Evolutionary conservation across 1,284 basidiomycete genomes (phyloP).

Genomic region (Porodaedalea pini): DNA sequence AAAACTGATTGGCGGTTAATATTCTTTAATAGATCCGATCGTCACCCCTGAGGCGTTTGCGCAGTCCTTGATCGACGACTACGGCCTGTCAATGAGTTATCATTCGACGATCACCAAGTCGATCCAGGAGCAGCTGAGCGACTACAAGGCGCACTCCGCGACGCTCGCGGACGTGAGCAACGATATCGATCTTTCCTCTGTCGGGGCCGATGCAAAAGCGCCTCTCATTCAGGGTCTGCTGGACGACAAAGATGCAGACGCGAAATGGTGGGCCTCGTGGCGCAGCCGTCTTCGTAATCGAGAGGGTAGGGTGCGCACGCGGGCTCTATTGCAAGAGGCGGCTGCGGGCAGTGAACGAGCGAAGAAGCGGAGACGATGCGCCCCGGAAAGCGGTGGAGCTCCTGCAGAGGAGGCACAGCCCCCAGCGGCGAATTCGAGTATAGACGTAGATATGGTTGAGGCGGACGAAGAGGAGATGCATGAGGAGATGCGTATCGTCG

Average conservation of each 20-base stretch:
- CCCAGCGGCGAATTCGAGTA: constrained; percentile 39
- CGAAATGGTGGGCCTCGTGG: constrained; percentile 72
- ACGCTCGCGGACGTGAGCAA: constrained; percentile 9
- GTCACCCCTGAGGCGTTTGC: constrained; percentile 91
- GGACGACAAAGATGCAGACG: constrained; percentile 48
- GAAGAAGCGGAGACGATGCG: constrained; percentile 36
- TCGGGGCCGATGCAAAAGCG: not conserved
- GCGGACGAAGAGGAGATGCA: constrained; percentile 55
- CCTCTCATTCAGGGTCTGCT: constrained; percentile 40
- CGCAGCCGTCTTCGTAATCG: constrained; percentile 47
- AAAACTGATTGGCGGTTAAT: too few species aligned
- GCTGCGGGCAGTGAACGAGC: constrained; percentile 22
- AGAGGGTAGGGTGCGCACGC: constrained; percentile 29
- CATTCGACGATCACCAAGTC: constrained; percentile 73
- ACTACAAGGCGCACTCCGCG: constrained; percentile 66
- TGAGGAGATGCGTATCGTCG: constrained; percentile 86
- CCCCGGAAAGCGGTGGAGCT: constrained; percentile 11
- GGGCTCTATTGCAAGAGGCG: constrained; percentile 11
- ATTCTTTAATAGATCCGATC: constrained; percentile 81
- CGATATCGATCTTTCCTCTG: constrained; percentile 2
- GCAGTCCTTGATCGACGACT: constrained; percentile 88
- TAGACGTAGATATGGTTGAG: constrained; percentile 49
- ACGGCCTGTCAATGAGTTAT: constrained; percentile 72
- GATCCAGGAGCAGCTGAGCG: constrained; percentile 85
- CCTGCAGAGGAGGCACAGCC: constrained; percentile 27